These are phyloP conservation scores for Fusarium tjaetaba DNA, from an alignment of 2,329 filamentous ascomycete species.

Conservation along the genomic window DNA sequence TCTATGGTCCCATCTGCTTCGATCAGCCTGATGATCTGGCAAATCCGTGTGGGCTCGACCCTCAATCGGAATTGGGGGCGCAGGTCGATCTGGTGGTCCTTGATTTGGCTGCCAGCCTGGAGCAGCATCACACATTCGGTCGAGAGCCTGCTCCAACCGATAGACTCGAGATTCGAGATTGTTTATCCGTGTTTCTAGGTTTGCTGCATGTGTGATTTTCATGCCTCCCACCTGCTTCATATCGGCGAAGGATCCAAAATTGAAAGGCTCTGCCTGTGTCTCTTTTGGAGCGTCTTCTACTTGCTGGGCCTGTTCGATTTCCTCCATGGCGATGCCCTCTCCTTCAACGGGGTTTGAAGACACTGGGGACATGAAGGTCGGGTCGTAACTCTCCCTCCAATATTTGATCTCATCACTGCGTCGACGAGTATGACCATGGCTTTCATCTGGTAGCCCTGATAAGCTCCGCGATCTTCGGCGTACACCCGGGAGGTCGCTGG, in stretches of 20 bases:
- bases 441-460: constrained; percentile 59
- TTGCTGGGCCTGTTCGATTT: constrained; percentile 48
- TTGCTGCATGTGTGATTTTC: constrained; percentile 67
- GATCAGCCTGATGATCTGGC: background rate
- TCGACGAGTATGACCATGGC: constrained; percentile 53
- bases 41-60: constrained; percentile 16
- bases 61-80: constrained; percentile 38
- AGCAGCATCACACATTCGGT: constrained; percentile 59
- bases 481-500: constrained; percentile 60
- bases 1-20: background rate
- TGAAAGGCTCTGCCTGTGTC: constrained; percentile 62
- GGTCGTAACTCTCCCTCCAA: constrained; percentile 70
- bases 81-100: constrained; percentile 41
- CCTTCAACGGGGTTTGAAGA: constrained; percentile 57
- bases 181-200: constrained; percentile 63
- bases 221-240: constrained; percentile 61
- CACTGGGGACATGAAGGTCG: constrained; percentile 60
- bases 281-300: constrained; percentile 46
- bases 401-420: constrained; percentile 72
- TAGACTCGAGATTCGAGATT: constrained; percentile 62
- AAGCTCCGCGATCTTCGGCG: constrained; percentile 69
- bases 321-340: constrained; percentile 45
- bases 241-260: constrained; percentile 60
- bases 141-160: constrained; percentile 63
- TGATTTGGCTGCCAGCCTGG: constrained; percentile 52